Evolutionary conservation across 345 rosid species (phyloP).

Genomic region (Hypericum androsaemum): DNA sequence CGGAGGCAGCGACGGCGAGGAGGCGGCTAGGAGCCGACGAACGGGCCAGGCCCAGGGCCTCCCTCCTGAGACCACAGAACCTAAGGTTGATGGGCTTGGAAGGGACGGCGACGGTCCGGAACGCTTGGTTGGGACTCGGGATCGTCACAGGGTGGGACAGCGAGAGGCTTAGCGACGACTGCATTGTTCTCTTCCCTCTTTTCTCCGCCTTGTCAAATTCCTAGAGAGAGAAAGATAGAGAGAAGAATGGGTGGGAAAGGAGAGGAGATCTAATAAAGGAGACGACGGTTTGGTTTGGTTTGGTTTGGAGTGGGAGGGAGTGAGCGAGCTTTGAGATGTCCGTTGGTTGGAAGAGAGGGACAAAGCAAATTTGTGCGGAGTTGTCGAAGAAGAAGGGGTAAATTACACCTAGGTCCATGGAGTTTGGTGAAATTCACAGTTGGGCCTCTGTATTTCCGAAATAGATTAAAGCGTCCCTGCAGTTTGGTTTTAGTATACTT

Average conservation of each 20-base stretch:
- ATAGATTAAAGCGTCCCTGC: too few relatives aligned
- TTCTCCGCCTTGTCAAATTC: not conserved
- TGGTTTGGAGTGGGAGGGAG: too few relatives aligned
- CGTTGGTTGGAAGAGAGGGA: conserved; percentile 15
- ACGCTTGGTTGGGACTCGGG: conserved; percentile 24
- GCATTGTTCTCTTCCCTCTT: conserved; percentile 32
- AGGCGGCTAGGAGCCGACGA: conserved; percentile 10
- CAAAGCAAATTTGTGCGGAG: conserved; percentile 32
- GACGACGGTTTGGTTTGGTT: too few relatives aligned
- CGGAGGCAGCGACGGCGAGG: conserved; percentile 21
- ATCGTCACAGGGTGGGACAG: conserved; percentile 31
- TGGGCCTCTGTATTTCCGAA: too few relatives aligned
- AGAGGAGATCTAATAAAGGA: conserved; percentile 10
- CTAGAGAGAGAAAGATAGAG: not conserved
- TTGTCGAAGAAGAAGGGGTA: conserved; percentile 27
- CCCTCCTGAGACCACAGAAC: conserved; percentile 72
- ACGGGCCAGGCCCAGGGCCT: conserved; percentile 37
- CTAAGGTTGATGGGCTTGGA: conserved; percentile 43
- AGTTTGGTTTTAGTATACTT: too few relatives aligned
- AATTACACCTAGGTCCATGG: too few relatives aligned
- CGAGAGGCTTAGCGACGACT: conserved; percentile 40
- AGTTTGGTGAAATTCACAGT: too few relatives aligned
- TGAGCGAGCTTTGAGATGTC: conserved; percentile 28
- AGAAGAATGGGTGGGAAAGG: conserved; percentile 6
- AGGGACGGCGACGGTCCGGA: conserved; percentile 9